Base-by-base conservation (phyloP, 176 grass and related monocot genomes). In the Cymbopogon citratus region DNA sequence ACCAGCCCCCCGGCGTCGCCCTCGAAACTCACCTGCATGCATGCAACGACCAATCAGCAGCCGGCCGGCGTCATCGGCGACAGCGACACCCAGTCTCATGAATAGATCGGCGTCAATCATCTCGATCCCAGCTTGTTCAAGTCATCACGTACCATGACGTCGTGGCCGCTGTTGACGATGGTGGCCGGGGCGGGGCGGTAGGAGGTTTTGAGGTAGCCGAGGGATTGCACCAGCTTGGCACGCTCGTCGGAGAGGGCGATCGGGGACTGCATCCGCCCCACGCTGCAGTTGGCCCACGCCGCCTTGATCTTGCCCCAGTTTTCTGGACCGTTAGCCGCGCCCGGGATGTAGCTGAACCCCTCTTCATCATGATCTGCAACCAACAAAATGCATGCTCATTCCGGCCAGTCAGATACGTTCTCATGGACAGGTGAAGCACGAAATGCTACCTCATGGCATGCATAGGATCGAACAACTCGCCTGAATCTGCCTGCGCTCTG, bases 241-340 rank as follows among this genome's bases (percentile, higher is more conserved):
- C n/a, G n/a, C n/a, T n/a, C n/a, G 67, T 87, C 4, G 0, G 56
- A 18, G 28, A 97, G 76, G 57, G 89, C 88, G 65, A 98, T 87
- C 6, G 95, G 95, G 12, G 94, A 97, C 77, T 97, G 94, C 74
- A 79, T 34, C 36, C 65, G 23, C 24, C 94, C 94, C 2, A 51
- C 25, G 35, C 92, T 78, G 62, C 94, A 97, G 0, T 4, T 33
- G 0, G 81, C 76, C 94, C 91, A 94, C 48, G 39, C 7, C 4
- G 80, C 76, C 64, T 12, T 0, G 43, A 97, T 62, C 10, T 67
- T 12, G 1, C 87, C 92, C 92, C 92, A 97, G 77, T 64, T 52
- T 35, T 92, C 69, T 14, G 94, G 94, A 4, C 94, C 92, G 7
- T 71, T 75, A 29, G 4, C 5, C 73, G 14, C 83, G 68, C 39